These are phyloP conservation scores for Kodamaea fungicola DNA, from an alignment of 1,139 yeast genomes.

Conservation along the genomic window DNA sequence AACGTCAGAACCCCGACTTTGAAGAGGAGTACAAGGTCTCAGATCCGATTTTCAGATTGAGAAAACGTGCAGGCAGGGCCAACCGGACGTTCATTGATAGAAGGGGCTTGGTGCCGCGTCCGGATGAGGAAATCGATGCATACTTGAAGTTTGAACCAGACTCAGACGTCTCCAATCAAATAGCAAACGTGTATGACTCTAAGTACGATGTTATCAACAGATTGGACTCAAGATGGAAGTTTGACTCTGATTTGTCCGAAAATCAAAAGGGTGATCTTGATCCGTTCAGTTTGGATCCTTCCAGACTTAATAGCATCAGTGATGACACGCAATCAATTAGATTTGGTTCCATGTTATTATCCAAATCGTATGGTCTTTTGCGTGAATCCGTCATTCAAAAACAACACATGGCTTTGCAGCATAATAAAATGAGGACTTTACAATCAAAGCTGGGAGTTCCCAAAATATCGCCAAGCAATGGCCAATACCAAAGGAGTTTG, in stretches of 20 bases:
- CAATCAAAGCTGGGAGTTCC: constrained; percentile 14
- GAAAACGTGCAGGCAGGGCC: constrained; percentile 75
- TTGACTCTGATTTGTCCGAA: constrained; percentile 61
- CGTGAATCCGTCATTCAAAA: constrained; percentile 50
- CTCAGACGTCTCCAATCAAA: too few relatives aligned
- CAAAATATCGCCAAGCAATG: constrained; percentile 2
- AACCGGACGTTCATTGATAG: constrained; percentile 75
- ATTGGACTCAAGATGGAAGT: constrained; percentile 69
- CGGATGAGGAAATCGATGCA: constrained; percentile 36
- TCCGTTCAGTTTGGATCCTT: constrained; percentile 64
- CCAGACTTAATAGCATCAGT: constrained; percentile 72
- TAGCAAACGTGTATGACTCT: constrained; percentile 53
- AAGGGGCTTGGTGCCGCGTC: constrained; percentile 37
- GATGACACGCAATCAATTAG: constrained; percentile 86
- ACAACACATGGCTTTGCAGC: constrained; percentile 40
- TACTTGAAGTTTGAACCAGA: constrained; percentile 31
- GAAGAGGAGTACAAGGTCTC: constrained; percentile 32
- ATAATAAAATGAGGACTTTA: constrained; percentile 45
- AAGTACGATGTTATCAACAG: constrained; percentile 51
- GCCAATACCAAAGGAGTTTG: constrained; percentile 4
- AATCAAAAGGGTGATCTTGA: constrained; percentile 44
- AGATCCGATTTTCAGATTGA: constrained; percentile 59
- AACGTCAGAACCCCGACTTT: constrained; percentile 16
- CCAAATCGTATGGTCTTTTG: constrained; percentile 77
- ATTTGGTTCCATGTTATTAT: constrained; percentile 85